Conservation (phyloP, 768 basidiomycete genomes). For the Phylloporus sp. region DNA sequence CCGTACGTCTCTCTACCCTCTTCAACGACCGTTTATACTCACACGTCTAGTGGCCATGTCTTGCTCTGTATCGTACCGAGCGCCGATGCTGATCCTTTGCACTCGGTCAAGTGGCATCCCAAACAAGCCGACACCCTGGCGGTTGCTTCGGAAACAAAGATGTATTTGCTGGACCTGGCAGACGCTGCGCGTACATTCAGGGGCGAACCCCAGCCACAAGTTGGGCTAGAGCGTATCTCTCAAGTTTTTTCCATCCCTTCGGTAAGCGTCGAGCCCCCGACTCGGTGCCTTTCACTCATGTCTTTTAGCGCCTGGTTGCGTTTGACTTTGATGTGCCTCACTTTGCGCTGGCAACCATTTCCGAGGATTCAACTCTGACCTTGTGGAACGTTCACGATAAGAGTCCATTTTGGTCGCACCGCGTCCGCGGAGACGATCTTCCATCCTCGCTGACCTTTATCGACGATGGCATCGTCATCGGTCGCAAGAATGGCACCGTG, state of each 20-base stretch:
- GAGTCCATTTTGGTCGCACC: slow-evolving; percentile 68
- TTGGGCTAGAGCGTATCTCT: slow-evolving; percentile 63
- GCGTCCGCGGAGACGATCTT: slow-evolving; percentile 71
- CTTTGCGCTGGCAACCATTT: slow-evolving; percentile 74
- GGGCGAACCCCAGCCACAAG: slow-evolving; percentile 62
- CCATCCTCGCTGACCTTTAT: slow-evolving; percentile 84
- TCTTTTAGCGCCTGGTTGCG: slow-evolving; percentile 64
- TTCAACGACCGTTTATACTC: background rate
- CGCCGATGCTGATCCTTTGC: slow-evolving; percentile 54
- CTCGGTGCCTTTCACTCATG: background rate
- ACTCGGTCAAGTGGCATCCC: slow-evolving; percentile 86
- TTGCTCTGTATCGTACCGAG: slow-evolving; percentile 66
- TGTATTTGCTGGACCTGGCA: slow-evolving; percentile 71
- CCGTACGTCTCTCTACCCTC: slow-evolving; percentile 48
- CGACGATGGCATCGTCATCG: slow-evolving; percentile 80
- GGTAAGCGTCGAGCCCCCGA: slow-evolving; percentile 39
- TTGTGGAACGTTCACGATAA: slow-evolving; percentile 80
- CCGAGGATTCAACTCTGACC: slow-evolving; percentile 74
- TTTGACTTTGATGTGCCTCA: slow-evolving; percentile 82
- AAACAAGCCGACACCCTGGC: slow-evolving; percentile 75
- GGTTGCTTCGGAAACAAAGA: slow-evolving; percentile 72
- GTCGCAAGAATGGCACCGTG: slow-evolving; percentile 77
- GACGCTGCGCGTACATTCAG: slow-evolving; percentile 55
- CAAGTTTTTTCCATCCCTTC: slow-evolving; percentile 66
- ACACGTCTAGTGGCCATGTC: slow-evolving; percentile 50